Percentiles rank a stretch among this genome's conserved stretches.
These are phyloP conservation scores for Mycena sp. DNA, from an alignment of 1,284 basidiomycete species.

Conservation along the genomic window DNA sequence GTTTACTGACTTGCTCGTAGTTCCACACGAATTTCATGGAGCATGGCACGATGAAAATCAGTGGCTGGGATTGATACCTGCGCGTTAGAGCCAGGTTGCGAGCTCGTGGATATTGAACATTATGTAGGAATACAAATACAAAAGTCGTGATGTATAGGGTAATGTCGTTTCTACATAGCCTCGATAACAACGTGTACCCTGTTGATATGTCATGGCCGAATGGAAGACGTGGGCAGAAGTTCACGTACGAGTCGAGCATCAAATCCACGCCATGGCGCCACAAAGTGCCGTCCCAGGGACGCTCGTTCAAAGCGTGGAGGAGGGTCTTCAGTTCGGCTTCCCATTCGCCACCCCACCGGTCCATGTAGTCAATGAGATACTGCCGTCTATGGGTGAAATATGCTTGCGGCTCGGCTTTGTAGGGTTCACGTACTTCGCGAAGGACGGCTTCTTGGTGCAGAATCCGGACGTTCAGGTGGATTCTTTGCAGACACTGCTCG, in stretches of 20 bases:
- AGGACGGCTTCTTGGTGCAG: conserved; percentile 14
- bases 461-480: conserved; percentile 3
- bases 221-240: background rate
- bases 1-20: conserved; percentile 1
- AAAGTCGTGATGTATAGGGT: conserved; percentile 8
- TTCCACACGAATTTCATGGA: conserved; percentile 27
- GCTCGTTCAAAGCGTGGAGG: conserved; percentile 4
- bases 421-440: conserved; percentile 1
- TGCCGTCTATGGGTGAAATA: conserved; percentile 12
- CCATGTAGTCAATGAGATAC: background rate
- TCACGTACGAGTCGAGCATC: conserved; percentile 22
- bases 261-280: conserved; percentile 14
- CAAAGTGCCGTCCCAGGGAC: conserved; percentile 8
- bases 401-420: background rate
- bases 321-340: conserved; percentile 22
- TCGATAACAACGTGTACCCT: conserved; percentile 20
- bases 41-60: conserved; percentile 30
- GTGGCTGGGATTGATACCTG: conserved; percentile 24
- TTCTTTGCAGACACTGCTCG: background rate
- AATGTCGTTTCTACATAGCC: conserved; percentile 14
- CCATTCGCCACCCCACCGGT: conserved; percentile 4
- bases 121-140: conserved; percentile 7
- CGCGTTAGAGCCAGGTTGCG: too few relatives aligned
- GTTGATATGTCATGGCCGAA: background rate
- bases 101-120: too few relatives aligned